Percentiles rank a stretch among this genome's conserved stretches.
Conservation (phyloP, 2,329 filamentous ascomycete species). For the Verticillium tricorpus region DNA sequence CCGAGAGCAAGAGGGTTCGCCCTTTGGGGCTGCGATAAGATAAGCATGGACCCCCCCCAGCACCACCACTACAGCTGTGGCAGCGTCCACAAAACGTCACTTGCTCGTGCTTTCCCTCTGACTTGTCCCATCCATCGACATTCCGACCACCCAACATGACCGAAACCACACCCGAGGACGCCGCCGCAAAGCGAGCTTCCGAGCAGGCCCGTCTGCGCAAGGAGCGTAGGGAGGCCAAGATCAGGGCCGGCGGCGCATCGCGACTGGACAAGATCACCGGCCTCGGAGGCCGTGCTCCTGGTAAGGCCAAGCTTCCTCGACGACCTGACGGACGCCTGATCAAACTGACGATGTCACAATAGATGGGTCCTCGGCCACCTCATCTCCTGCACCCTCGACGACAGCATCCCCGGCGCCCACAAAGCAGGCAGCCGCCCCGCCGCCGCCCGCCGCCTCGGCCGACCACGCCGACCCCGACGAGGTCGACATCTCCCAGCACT, state of each 20-base stretch:
- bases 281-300: conserved; percentile 55
- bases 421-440: conserved; percentile 21
- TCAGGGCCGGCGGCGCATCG: conserved; percentile 64
- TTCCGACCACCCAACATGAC: conserved; percentile 28
- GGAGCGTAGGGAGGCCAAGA: conserved; percentile 75
- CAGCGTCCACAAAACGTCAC: conserved; percentile 10
- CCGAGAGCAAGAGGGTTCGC: neutral
- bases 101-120: neutral
- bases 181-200: conserved; percentile 46
- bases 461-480: conserved; percentile 64
- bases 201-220: conserved; percentile 72
- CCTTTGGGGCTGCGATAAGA: conserved; percentile 10
- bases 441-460: conserved; percentile 16
- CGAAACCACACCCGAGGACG: conserved; percentile 39
- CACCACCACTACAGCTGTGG: neutral
- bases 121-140: conserved; percentile 1
- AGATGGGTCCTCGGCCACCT: conserved; percentile 5
- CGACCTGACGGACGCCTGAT: neutral
- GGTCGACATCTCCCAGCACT: conserved; percentile 74
- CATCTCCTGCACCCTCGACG: conserved; percentile 12
- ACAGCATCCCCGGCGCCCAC: conserved; percentile 27
- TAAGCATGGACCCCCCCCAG: conserved; percentile 5
- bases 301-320: conserved; percentile 22
- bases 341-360: neutral
- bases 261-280: conserved; percentile 73